Base-by-base conservation (phyloP, 23 red algal species). In the Gracilaria gracilis region DNA sequence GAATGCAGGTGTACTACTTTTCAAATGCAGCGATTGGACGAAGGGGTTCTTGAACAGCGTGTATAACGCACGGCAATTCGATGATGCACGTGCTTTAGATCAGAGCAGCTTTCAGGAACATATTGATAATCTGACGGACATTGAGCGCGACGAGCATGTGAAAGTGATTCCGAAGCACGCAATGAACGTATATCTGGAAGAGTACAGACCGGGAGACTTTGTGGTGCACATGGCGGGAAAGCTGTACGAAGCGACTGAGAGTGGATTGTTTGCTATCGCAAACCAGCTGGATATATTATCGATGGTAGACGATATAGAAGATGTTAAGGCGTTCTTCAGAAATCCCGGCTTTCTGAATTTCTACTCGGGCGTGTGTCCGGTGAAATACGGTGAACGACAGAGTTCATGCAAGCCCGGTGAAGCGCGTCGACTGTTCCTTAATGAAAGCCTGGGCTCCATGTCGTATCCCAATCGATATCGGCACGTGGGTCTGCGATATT, bases 221-320 rank as follows among this genome's bases (percentile, higher is more conserved):
- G 49, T 97, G 16, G 44, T 97, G 20, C 95, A 97, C 67, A 80
- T 97, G 62, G 95, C 95, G 28, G 95, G 95, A 16, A 97, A 97
- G 72, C 89, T 97, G 33, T 97, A 97, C 37, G 95, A 97, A 84
- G 95, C 95, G 19, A 97, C 95, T n/a, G 87, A 90, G 44, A 51
- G 75, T 25, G 95, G 95, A 2, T 69, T 92, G 14, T 85, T 77
- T 23, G 86, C 95, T 23, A 93, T 97, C 61, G 95, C 95, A 4
- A 88, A 90, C 49, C 95, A 97, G 77, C 93, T 97, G 67, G 95
- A 97, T 55, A 80, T 97, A 9, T 71, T 97, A n/a, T 93, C 95
- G 16, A 88, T 88, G 70, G 69, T 83, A 14, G 77, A 93, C 11
- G 88, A 97, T 75, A 71, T 93, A n/a, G 95, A 91, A 35, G 91